Percentiles rank a stretch among this genome's conserved stretches.
phyloP scores from a whole-genome alignment of 441 rosid genomes.

The Populus tomentosa region DNA sequence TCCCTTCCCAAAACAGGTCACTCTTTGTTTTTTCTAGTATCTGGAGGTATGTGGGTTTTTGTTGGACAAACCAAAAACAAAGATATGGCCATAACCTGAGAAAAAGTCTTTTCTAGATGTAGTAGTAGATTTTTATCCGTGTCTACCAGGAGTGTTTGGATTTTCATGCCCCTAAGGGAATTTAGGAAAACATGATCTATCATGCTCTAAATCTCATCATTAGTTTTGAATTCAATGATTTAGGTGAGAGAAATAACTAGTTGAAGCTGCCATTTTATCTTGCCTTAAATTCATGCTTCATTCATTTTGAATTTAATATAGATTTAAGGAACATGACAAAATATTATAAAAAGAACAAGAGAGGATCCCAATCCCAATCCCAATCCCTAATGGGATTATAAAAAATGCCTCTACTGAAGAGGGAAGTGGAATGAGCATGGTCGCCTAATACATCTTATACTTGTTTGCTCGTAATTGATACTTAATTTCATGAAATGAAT shows the following conservation, averaged over 20 bases:
- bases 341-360: background rate
- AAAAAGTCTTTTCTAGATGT: background rate
- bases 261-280: background rate
- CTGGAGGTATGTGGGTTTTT: background rate
- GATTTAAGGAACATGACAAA: background rate
- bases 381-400: background rate
- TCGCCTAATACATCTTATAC: background rate
- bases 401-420: background rate
- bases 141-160: too few relatives aligned
- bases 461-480: background rate
- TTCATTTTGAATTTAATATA: background rate
- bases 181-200: background rate
- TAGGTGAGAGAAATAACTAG: too few relatives aligned
- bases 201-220: too few relatives aligned
- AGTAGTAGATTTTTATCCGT: background rate
- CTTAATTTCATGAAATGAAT: background rate
- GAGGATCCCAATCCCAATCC: background rate
- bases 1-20: background rate
- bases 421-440: background rate
- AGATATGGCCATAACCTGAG: background rate
- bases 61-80: background rate
- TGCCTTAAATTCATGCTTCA: background rate
- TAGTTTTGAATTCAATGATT: too few relatives aligned
- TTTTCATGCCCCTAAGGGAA: too few relatives aligned
- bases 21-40: too few relatives aligned